A percentile compares a stretch with the other conserved stretches of the same genome.
These are phyloP conservation scores for Thelonectria blattea DNA, from an alignment of 2,329 filamentous ascomycete species.

Conservation along the genomic window DNA sequence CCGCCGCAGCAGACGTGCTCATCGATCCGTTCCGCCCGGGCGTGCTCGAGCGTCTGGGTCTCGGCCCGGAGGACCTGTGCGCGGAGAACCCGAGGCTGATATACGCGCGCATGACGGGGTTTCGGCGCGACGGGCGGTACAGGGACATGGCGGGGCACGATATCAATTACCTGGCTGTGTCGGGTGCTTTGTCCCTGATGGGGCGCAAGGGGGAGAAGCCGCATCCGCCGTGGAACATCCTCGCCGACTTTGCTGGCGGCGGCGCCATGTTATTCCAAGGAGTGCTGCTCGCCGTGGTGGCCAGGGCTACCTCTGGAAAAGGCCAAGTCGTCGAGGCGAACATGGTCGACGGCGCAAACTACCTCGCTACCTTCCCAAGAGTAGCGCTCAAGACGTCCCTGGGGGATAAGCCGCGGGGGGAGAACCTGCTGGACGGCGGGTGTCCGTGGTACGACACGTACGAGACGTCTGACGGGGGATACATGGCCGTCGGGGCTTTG, in stretches of 20 bases:
- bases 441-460: slow-evolving; percentile 91
- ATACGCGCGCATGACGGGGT: slow-evolving; percentile 87
- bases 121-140: slow-evolving; percentile 86
- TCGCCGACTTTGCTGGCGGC: slow-evolving; percentile 91
- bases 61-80: slow-evolving; percentile 73
- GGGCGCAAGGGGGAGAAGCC: slow-evolving; percentile 74
- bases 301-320: slow-evolving; percentile 65
- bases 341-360: slow-evolving; percentile 90
- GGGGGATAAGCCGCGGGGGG: slow-evolving; percentile 70
- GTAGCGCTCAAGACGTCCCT: slow-evolving; percentile 67
- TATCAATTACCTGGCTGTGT: slow-evolving; percentile 94
- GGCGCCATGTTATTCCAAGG: slow-evolving; percentile 83
- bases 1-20: slow-evolving; percentile 78
- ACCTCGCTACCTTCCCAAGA: slow-evolving; percentile 79
- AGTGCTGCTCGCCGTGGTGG: slow-evolving; percentile 78
- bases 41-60: slow-evolving; percentile 82
- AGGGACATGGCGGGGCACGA: slow-evolving; percentile 90
- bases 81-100: slow-evolving; percentile 76
- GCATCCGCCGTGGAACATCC: slow-evolving; percentile 79
- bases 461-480: slow-evolving; percentile 77
- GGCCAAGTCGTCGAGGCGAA: slow-evolving; percentile 95
- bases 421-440: slow-evolving; percentile 82
- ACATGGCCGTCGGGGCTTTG: slow-evolving; percentile 87
- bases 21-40: slow-evolving; percentile 95
- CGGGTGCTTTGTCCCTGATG: slow-evolving; percentile 78